Base-by-base conservation (phyloP, 2,329 filamentous ascomycete genomes). In the Scedosporium aurantiacum region DNA sequence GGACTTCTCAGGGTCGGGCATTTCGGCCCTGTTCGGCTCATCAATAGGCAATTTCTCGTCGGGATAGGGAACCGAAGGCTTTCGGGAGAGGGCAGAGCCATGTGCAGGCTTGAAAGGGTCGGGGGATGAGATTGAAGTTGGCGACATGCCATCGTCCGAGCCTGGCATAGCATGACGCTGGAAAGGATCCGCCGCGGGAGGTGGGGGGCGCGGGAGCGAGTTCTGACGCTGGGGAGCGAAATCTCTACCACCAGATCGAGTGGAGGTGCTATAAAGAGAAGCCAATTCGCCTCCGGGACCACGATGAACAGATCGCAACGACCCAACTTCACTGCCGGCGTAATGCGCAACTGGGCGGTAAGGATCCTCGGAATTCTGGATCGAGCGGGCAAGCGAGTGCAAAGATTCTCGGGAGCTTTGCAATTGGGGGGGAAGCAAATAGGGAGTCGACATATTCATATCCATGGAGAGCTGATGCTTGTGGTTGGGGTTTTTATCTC, bases 371-470 rank as follows among this genome's bases (percentile, higher is more conserved):
- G 86, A 82, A 66, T 85, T 82, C 62, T 85, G 81, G 55, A 93
- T 81, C 2, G 87, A 88, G 60, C 88, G 86, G 27, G 91, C 89
- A 65, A 97, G 79, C 2, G 91, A 95, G 72, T 92, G 86, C 64
- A 97, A 79, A 4, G 93, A 97, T 66, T 96, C 91, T 54, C 85
- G 84, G 1, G 93, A 97, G 69, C 83, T 80, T 50, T 94, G 85
- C 21, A 93, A 70, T 61, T 84, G 86, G 1, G 90, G 89, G 4
- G 94, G 92, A n/a, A 97, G 80, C n/a, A 99, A 82, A 71, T 97
- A 99, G 1, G 94, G 94, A 67, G 87, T 94, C 40, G 83, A 84
- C 57, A 92, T 79, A 69, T 88, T 85, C 81, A 92, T 83, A 67
- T 85, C 82, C 82, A 93, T 84, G 40, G 86, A 89, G 58, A 88